Evolutionary conservation across 306 rosid genomes (phyloP), one percentile per base, ranked within the genome.

Genomic region (Rosa chinensis): DNA sequence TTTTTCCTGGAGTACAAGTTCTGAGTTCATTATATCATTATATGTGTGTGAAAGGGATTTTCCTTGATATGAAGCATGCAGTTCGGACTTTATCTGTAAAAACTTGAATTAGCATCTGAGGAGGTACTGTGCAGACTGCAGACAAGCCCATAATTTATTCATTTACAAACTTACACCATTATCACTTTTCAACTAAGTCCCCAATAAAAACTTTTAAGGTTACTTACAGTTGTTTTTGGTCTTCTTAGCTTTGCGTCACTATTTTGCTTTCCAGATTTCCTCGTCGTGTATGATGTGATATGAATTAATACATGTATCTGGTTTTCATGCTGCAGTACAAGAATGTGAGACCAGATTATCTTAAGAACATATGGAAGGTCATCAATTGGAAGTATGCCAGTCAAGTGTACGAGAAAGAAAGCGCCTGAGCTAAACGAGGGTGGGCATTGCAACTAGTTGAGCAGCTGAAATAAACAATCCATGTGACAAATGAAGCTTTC

Each of bases 301-400:
- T 75, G 44, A 66, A 48, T 50, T 82, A 70, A 49, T 47, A 28
- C 18, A 2, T 17, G 17, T 2, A 4, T 42, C n/a, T 3, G 35
- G 28, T 77, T 61, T 13, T 61, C 80, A n/a, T 68, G 39, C 77
- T 88, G 90, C 96, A 95, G 99, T 95, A 95, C 92, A 95, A 95
- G 87, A 95, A 95, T 84, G 98, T 91, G 6, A 89, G 94, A 76
- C 99, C 98, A 58, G 99, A 95, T 77, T 95, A 95, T 78, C 89
- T 96, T 85, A 96, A 91, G 94, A 93, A 91, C 93, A 89, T 96
- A 81, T 95, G 99, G 99, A 91, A 90, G 78, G 98, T 95, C 76
- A 89, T 95, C 74, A 88, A 90, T 40, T 95, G 99, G 99, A 89
- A 93, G 82, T 87, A 95, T 78, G 95, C 88, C 76, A 66, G 83